A percentile compares a stretch with the other conserved stretches of the same genome.
Evolutionary conservation across 1,284 basidiomycete species (phyloP).

Genomic region (Takashimella tepidaria): DNA sequence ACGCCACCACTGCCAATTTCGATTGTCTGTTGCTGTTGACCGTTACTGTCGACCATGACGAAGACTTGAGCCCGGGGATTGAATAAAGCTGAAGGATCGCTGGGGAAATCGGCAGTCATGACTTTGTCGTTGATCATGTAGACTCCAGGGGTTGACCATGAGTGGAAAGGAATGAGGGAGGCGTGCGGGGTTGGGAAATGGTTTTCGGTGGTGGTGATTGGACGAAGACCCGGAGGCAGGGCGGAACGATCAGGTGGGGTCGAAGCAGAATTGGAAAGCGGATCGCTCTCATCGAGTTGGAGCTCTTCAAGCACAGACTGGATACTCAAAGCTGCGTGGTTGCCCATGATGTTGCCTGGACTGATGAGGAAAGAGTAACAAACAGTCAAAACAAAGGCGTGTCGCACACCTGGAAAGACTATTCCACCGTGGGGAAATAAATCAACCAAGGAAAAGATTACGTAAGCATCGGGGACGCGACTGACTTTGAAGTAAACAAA

Average conservation of each 20-base stretch:
- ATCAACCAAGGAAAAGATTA: not conserved
- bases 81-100: not conserved
- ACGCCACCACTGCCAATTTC: not conserved
- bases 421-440: not conserved
- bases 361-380: too few species aligned
- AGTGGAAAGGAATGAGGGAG: not conserved
- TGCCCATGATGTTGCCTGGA: too few species aligned
- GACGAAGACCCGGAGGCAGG: too few species aligned
- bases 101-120: not conserved
- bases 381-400: too few species aligned
- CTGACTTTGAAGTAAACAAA: not conserved
- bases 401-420: not conserved
- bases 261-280: too few species aligned
- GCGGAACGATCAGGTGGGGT: too few species aligned
- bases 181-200: not conserved
- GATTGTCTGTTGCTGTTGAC: too few species aligned
- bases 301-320: too few species aligned
- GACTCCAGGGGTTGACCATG: not conserved
- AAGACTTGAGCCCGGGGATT: not conserved
- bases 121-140: not conserved
- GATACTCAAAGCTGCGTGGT: too few species aligned
- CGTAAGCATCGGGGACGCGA: not conserved
- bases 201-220: too few species aligned
- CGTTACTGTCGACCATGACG: not conserved
- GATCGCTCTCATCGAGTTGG: too few species aligned